These are phyloP conservation scores for Acrocalymma vagum DNA, from an alignment of 2,329 filamentous ascomycete genomes.

Conservation along the genomic window DNA sequence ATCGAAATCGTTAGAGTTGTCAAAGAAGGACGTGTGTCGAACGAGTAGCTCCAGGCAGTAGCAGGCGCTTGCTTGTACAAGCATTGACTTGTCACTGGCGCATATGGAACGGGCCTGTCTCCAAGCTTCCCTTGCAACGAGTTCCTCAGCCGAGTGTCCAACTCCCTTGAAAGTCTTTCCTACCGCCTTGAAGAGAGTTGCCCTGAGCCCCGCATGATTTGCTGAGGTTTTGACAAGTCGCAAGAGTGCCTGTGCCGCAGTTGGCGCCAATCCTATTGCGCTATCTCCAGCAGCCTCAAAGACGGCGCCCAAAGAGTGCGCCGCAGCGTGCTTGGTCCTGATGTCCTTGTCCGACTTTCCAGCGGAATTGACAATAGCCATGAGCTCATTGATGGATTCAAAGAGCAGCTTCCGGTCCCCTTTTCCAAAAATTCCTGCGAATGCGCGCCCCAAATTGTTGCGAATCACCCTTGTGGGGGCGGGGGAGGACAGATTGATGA, in stretches of 20 bases:
- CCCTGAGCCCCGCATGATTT: conserved; percentile 82
- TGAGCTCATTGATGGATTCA: conserved; percentile 91
- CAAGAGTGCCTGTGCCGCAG: conserved; percentile 75
- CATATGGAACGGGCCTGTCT: conserved; percentile 85
- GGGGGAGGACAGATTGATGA: conserved; percentile 83
- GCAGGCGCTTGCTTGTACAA: conserved; percentile 82
- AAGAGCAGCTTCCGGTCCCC: conserved; percentile 93
- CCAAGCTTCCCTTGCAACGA: conserved; percentile 87
- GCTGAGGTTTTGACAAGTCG: conserved; percentile 83
- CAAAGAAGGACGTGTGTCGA: conserved; percentile 80
- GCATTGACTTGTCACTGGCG: conserved; percentile 79
- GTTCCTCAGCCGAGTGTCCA: conserved; percentile 80
- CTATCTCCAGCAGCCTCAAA: conserved; percentile 95
- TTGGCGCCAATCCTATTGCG: conserved; percentile 80
- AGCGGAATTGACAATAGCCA: conserved; percentile 73
- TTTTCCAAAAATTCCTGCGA: conserved; percentile 81
- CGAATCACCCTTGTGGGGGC: conserved; percentile 87
- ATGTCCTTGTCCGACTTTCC: conserved; percentile 80
- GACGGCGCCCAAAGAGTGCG: conserved; percentile 85
- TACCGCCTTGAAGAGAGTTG: conserved; percentile 77
- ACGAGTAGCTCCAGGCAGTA: conserved; percentile 79
- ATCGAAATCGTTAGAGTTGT: conserved; percentile 90
- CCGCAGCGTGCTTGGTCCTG: conserved; percentile 84
- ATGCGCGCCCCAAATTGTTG: conserved; percentile 85
- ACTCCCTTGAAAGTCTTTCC: conserved; percentile 81